These are phyloP conservation scores for Pyrenopolyporus hunteri DNA, from an alignment of 495 filamentous ascomycete genomes.

Conservation along the genomic window DNA sequence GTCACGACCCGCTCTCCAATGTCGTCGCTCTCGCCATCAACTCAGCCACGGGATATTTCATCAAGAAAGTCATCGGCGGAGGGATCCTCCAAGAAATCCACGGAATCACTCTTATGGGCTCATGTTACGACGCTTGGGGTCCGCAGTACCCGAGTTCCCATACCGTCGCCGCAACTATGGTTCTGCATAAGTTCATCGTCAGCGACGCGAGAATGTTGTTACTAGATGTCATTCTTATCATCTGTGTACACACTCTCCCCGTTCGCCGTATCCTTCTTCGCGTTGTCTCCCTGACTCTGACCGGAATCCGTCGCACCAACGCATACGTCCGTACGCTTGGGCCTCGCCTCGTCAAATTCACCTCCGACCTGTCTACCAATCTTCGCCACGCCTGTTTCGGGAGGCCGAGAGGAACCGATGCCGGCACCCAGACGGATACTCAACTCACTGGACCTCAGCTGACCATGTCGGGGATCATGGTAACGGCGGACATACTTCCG, in stretches of 20 bases:
- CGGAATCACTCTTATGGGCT: not conserved
- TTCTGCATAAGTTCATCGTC: not conserved
- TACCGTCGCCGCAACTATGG: not conserved
- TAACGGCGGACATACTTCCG: not conserved
- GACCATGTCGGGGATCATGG: not conserved
- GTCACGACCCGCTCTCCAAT: not conserved
- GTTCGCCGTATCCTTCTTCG: not conserved
- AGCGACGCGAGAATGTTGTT: not conserved
- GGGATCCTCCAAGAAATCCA: not conserved
- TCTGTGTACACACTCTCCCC: not conserved
- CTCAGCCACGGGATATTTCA: not conserved
- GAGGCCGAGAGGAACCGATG: not conserved
- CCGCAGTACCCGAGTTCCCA: not conserved
- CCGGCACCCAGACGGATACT: not conserved
- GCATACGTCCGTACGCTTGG: not conserved
- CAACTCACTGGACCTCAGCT: not conserved
- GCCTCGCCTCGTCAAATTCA: too few relatives aligned
- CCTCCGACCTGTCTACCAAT: too few relatives aligned
- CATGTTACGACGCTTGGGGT: constrained; percentile 5
- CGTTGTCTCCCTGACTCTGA: not conserved
- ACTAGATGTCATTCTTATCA: not conserved
- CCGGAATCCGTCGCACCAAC: not conserved
- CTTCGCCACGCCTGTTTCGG: too few relatives aligned
- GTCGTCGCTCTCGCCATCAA: not conserved
- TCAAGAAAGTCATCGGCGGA: not conserved